Evolutionary conservation across 2,329 filamentous ascomycete species (phyloP), one percentile per base, ranked within the genome.

Genomic region (Trichoderma koningii): DNA sequence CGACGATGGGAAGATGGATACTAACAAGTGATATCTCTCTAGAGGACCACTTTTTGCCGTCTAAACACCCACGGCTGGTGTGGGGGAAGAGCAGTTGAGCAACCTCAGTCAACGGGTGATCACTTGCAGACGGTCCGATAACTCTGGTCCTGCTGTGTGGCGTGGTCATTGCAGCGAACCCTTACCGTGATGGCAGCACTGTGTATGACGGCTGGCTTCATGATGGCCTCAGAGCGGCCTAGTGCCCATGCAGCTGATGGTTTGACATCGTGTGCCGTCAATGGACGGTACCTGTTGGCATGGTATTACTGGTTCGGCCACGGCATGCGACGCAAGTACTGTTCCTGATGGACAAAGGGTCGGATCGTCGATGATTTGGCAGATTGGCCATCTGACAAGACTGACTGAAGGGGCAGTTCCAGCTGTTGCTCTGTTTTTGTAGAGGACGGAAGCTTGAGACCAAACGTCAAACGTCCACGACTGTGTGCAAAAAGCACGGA

Each of bases 121-220:
- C 42, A 61, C 56, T 42, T 41, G 51, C 56, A 62, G 64, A 62
- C 64, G 64, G 64, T 61, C 64, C 64, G 64, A 65, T 65, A 65
- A 17, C 63, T 62, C 23, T 50, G 34, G 45, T 44, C 23, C 21
- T 52, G 50, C n/a, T 23, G 59, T 44, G 14, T 53, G 59, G 48
- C n/a, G 38, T 26, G n/a, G 59, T 1, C 23, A 4, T 12, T 53
- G 48, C 60, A 52, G 45, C 45, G 30, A 45, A 55, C 60, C 23
- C 17, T 55, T 26, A 63, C 47, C 52, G 47, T 51, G 44, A 19
- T 42, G 45, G 53, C n/a, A 26, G 26, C 53, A 59, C 62, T 57
- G 44, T 63, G 53, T 47, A 38, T 63, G 60, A 55, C 45, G 15
- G 51, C 28, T 52, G 45, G 45, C 62, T 45, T 63, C 60, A 55